Base-by-base conservation (phyloP, 805 yeast genomes). In the Pichia scutulata region DNA sequence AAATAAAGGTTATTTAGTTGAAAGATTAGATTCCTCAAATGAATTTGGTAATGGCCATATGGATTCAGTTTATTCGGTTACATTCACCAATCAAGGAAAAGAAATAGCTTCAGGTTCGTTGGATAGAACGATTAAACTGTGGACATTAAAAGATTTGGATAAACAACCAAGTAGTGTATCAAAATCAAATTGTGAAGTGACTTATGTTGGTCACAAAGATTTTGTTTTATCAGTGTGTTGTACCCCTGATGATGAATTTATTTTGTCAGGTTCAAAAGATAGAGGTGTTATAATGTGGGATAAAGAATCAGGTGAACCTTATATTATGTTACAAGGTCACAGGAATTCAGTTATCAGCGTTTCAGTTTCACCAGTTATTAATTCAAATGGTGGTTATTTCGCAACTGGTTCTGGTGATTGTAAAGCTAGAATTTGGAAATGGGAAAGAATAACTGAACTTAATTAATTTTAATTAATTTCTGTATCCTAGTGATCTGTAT, bases 401-500 rank as follows among this genome's bases (percentile, higher is more conserved):
- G 98, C 98, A 49, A 90, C 98, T 14, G 98, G 98, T 51, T 79
- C 89, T 69, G 99, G 98, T 67, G 98, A 92, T 70, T 92, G 96
- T 70, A 87, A 90, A 66, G 98, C 98, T 40, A 81, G 97, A 70
- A 86, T 92, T 63, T 92, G 99, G 99, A 80, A 85, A 67, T 89
- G 89, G 85, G 81, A 80, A 59, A 76, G 57, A 46, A 54, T 61
- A 28, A 51, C 64, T 23, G 50, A 52, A 46, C 37, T 42, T 39
- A 41, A 41, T 14, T 47, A 39, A 36, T 16, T 45, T 36, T 39
- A 47, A 28, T 43, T 42, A 41, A 25, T 21, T 55, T 58, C n/a
- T 50, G 55, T 33, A 33, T 33, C 37, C 37, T 33, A n/a, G 18
- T 33, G 37, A 33, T 33, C 37, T 33, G 19, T 33, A 33, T 33